These are phyloP conservation scores for Agapanthus africanus DNA, from an alignment of 106 monocot species.

Conservation along the genomic window DNA sequence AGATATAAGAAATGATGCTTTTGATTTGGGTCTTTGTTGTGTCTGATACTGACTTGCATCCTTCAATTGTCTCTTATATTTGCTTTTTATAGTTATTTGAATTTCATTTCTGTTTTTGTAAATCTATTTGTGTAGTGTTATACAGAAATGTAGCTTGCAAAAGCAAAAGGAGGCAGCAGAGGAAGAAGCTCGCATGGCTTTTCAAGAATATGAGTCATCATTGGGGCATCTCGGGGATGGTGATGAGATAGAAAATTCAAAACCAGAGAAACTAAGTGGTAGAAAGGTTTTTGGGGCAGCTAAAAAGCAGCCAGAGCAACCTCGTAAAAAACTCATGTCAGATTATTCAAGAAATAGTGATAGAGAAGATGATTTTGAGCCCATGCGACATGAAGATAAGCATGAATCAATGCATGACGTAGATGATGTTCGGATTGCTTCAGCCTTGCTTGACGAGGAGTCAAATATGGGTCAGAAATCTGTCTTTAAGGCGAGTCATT, in stretches of 20 bases:
- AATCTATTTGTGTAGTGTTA: not conserved
- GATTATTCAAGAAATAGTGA: conserved; percentile 35
- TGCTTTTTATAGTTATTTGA: not conserved
- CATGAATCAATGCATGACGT: conserved; percentile 14
- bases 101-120: not conserved
- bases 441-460: conserved; percentile 40
- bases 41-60: not conserved
- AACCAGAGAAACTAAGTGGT: conserved; percentile 32
- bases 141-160: conserved; percentile 70
- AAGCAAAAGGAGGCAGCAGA: conserved; percentile 70
- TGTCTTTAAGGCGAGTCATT: conserved; percentile 39
- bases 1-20: too few relatives aligned
- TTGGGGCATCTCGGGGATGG: conserved; percentile 40
- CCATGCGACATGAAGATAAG: conserved; percentile 12
- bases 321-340: conserved; percentile 16
- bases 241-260: conserved; percentile 7
- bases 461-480: conserved; percentile 23
- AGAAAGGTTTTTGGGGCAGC: conserved; percentile 68
- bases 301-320: conserved; percentile 20
- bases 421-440: conserved; percentile 19
- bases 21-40: not conserved
- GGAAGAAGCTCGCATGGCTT: conserved; percentile 73
- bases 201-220: conserved; percentile 75
- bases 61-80: not conserved
- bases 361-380: conserved; percentile 63